Evolutionary conservation across 1,139 yeast species (phyloP).

Genomic region (Blastobotrys buckinghamii): DNA sequence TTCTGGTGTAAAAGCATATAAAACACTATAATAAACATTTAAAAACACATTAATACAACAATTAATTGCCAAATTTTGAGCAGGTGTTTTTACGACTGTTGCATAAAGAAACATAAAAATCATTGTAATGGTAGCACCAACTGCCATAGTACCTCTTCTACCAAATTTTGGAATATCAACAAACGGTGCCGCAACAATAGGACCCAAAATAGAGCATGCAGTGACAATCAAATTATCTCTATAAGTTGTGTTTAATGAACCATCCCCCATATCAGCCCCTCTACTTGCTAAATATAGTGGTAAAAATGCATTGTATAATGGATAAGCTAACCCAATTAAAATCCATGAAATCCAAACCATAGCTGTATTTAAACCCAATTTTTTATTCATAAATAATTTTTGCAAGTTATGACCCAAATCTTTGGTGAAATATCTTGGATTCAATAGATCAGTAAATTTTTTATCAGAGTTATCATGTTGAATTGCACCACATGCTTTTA

Average conservation of each 20-base stretch:
- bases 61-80: slow-evolving; percentile 48
- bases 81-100: slow-evolving; percentile 46
- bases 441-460: slow-evolving; percentile 13
- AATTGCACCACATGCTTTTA: slow-evolving; percentile 37
- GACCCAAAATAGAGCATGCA: slow-evolving; percentile 51
- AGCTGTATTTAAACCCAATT: slow-evolving; percentile 39
- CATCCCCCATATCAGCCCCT: slow-evolving; percentile 41
- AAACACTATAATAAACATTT: slow-evolving; percentile 49
- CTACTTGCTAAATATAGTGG: slow-evolving; percentile 44
- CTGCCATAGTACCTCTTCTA: slow-evolving; percentile 53
- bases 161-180: slow-evolving; percentile 30
- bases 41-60: slow-evolving; percentile 47
- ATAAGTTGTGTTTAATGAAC: slow-evolving; percentile 41
- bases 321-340: slow-evolving; percentile 48
- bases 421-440: slow-evolving; percentile 15
- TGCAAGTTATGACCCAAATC: slow-evolving; percentile 17
- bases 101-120: slow-evolving; percentile 50
- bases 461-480: slow-evolving; percentile 14
- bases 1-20: slow-evolving; percentile 57
- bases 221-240: slow-evolving; percentile 49
- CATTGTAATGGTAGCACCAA: slow-evolving; percentile 52
- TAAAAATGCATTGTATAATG: slow-evolving; percentile 47
- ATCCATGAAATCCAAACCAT: slow-evolving; percentile 45
- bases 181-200: slow-evolving; percentile 44
- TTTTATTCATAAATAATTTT: slow-evolving; percentile 38